Evolutionary conservation across 345 rosid genomes (phyloP).

Genomic region (Eucalyptus leucophloia): DNA sequence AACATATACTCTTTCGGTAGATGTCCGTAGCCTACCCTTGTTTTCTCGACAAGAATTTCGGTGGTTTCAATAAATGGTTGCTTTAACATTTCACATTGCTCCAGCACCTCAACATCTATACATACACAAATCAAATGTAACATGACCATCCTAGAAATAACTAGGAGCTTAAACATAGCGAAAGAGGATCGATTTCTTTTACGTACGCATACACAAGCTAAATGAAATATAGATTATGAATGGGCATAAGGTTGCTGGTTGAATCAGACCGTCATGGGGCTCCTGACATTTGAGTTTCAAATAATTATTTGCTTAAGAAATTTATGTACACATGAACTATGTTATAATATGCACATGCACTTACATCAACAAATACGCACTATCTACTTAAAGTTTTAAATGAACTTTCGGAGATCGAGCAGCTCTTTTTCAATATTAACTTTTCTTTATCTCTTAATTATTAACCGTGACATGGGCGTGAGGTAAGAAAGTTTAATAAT

Average conservation of each 20-base stretch:
- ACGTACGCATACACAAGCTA: neutral
- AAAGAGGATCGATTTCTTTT: neutral
- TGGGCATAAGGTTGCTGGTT: neutral
- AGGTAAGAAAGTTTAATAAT: neutral
- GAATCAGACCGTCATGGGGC: neutral
- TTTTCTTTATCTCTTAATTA: neutral
- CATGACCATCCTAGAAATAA: neutral
- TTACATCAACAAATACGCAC: neutral
- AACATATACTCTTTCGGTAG: neutral
- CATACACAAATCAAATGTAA: neutral
- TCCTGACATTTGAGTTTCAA: neutral
- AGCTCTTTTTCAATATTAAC: neutral
- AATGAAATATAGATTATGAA: neutral
- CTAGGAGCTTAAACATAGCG: neutral
- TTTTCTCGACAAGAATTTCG: neutral
- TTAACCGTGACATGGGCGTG: neutral
- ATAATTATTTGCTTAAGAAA: neutral
- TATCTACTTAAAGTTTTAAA: neutral
- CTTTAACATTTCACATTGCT: neutral
- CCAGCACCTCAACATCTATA: neutral
- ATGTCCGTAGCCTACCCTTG: neutral
- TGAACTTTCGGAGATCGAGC: neutral
- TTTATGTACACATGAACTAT: neutral
- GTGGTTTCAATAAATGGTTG: neutral
- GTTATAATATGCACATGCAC: neutral